phyloP scores from a whole-genome alignment of 176 grass and related monocot species.

The Saccharum spontaneum region DNA sequence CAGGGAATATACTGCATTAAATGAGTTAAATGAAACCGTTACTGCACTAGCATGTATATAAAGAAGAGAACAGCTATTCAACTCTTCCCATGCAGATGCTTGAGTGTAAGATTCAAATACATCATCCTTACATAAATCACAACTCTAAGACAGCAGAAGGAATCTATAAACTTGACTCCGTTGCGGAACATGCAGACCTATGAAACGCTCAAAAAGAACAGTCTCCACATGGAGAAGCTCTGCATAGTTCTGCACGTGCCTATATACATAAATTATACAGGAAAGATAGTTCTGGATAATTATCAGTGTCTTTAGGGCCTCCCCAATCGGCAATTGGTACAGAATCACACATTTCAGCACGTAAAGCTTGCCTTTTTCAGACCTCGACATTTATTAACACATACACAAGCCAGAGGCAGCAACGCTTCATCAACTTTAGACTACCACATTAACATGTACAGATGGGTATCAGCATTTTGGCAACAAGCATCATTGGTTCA shows the following conservation, averaged over 20 bases:
- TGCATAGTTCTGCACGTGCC: constrained; percentile 23
- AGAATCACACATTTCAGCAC: not conserved
- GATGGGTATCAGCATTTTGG: constrained; percentile 12
- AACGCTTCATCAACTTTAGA: not conserved
- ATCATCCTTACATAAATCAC: not conserved
- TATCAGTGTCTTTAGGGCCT: constrained; percentile 20
- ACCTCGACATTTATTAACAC: not conserved
- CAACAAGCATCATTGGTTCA: not conserved
- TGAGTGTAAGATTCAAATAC: constrained; percentile 1
- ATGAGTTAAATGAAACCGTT: not conserved
- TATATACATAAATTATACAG: constrained; percentile 1
- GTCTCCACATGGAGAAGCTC: constrained; percentile 20
- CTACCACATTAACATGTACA: not conserved
- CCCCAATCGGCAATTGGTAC: not conserved
- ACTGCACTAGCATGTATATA: not conserved
- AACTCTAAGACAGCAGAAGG: not conserved
- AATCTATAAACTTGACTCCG: constrained; percentile 3
- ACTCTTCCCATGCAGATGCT: not conserved
- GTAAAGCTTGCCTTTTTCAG: constrained; percentile 9
- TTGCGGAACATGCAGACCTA: not conserved
- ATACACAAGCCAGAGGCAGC: not conserved
- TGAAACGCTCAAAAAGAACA: not conserved
- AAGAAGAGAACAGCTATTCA: not conserved
- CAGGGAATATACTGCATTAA: not conserved
- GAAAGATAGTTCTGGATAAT: constrained; percentile 18